Conservation (phyloP, 495 filamentous ascomycete species). For the Darksidea phi region DNA sequence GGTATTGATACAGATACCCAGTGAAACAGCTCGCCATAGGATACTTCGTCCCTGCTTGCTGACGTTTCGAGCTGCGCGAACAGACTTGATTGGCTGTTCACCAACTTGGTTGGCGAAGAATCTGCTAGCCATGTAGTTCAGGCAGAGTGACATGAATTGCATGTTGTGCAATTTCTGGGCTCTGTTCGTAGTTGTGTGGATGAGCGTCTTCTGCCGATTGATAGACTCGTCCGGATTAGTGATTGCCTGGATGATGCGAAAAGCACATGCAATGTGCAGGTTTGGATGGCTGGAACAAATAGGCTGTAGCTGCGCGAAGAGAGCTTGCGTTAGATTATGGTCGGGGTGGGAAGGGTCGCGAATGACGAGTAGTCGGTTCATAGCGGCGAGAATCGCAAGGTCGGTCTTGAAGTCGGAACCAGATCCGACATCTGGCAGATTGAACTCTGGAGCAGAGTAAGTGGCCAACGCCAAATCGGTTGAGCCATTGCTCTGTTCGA, state of each 20-base stretch:
- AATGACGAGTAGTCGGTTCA: constrained; percentile 83
- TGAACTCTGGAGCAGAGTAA: constrained; percentile 62
- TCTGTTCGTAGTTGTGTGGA: constrained; percentile 63
- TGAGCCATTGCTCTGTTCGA: constrained; percentile 75
- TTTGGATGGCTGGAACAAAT: constrained; percentile 67
- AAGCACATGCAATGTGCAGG: constrained; percentile 72
- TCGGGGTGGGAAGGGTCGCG: constrained; percentile 59
- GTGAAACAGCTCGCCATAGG: constrained; percentile 83
- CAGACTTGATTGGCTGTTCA: constrained; percentile 87
- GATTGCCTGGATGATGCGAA: constrained; percentile 72
- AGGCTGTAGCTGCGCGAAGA: constrained; percentile 65
- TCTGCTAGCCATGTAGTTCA: constrained; percentile 79
- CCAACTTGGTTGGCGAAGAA: constrained; percentile 86
- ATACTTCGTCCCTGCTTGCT: constrained; percentile 71
- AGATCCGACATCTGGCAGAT: constrained; percentile 47
- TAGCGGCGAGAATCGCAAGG: constrained; percentile 69
- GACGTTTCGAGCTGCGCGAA: constrained; percentile 68
- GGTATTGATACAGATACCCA: constrained; percentile 73
- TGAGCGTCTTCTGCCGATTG: constrained; percentile 71
- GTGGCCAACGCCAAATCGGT: constrained; percentile 62
- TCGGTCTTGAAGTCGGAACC: constrained; percentile 60
- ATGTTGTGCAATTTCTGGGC: constrained; percentile 58
- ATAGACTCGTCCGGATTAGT: constrained; percentile 49
- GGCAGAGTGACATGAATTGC: constrained; percentile 75
- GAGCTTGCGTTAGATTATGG: constrained; percentile 47